Conservation (phyloP, 345 rosid species). For the Gossypium australe region DNA sequence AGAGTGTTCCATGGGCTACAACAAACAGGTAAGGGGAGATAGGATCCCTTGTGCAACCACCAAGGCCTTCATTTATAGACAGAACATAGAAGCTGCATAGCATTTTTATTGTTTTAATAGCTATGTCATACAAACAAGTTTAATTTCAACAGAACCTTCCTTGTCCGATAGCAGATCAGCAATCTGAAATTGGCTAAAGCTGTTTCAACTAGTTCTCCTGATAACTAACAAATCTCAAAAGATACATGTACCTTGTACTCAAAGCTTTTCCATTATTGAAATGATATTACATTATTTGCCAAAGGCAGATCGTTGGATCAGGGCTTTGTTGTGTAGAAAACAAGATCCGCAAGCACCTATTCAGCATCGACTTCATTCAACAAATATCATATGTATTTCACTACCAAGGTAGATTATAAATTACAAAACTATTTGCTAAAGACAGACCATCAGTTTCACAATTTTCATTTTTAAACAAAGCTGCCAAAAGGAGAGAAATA, state of each 20-base stretch:
- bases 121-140: no score
- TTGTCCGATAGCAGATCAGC: no score
- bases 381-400: not conserved
- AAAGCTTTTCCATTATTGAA: not conserved
- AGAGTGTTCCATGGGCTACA: no score
- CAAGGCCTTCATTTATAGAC: not conserved
- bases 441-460: not conserved
- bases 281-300: conserved; percentile 3
- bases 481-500: not conserved
- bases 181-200: no score
- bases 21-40: no score
- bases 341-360: not conserved
- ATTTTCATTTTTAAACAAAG: conserved; percentile 5
- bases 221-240: not conserved
- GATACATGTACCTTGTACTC: not conserved
- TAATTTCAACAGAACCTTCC: no score
- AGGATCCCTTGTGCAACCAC: no score
- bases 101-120: no score
- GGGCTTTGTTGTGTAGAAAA: not conserved
- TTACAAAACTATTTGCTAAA: not conserved
- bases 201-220: conserved; percentile 1
- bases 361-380: not conserved
- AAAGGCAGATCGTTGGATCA: not conserved
- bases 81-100: not conserved
- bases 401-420: not conserved